Evolutionary conservation across 805 yeast genomes (phyloP).

Genomic region (Metschnikowia orientalis): DNA sequence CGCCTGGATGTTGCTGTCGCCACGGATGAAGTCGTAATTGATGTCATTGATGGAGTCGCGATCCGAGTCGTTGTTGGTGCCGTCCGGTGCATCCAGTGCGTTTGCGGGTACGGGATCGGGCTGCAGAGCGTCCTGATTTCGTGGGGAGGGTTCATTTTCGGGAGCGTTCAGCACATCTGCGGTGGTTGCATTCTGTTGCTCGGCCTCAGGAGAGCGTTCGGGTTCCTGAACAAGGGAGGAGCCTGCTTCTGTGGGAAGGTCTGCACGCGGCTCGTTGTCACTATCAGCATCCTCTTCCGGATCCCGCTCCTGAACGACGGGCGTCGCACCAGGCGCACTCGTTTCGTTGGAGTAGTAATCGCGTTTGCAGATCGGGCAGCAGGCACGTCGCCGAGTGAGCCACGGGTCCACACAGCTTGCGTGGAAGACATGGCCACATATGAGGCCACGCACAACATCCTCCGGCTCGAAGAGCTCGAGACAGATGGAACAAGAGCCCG

Average conservation of each 20-base stretch:
- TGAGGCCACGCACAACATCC: constrained; percentile 64
- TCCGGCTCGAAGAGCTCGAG: constrained; percentile 59
- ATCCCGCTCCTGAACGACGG: constrained; percentile 1
- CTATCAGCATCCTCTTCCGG: too few species aligned
- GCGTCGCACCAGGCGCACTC: constrained; percentile 3
- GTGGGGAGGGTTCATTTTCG: too few species aligned
- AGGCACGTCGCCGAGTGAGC: constrained; percentile 69
- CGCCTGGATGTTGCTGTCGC: constrained; percentile 34
- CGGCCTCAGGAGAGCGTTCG: too few species aligned
- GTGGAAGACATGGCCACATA: constrained; percentile 84
- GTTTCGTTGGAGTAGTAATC: constrained; percentile 41
- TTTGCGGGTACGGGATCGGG: too few species aligned
- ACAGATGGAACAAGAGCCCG: constrained; percentile 78
- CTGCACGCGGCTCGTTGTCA: too few species aligned
- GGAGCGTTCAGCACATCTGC: too few species aligned
- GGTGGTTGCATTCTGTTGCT: too few species aligned
- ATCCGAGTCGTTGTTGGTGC: too few species aligned
- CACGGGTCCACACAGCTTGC: constrained; percentile 77
- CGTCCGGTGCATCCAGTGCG: too few species aligned
- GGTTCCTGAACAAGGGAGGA: too few species aligned
- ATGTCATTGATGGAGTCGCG: constrained; percentile 10
- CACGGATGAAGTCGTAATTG: constrained; percentile 32
- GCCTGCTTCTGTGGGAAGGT: too few species aligned
- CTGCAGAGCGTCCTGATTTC: too few species aligned
- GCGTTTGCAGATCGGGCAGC: constrained; percentile 80